phyloP scores from a whole-genome alignment of 1,139 yeast species.

The Suhomyces panamericanus region DNA sequence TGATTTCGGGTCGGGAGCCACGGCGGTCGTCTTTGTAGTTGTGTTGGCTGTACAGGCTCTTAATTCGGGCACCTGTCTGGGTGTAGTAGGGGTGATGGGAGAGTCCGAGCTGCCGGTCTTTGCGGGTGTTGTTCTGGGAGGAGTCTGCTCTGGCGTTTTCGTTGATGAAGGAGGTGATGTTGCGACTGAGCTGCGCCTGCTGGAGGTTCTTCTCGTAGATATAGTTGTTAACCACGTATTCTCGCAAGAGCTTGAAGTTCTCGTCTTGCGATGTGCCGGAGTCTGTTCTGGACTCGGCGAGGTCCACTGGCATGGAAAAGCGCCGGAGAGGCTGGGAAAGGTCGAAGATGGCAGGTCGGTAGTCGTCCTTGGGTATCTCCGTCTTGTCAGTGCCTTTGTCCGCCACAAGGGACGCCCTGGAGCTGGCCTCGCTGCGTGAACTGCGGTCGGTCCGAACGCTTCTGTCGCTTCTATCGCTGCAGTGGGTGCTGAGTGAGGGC shows the following conservation, averaged over 20 bases:
- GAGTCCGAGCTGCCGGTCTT: not conserved
- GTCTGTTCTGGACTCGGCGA: constrained; percentile 3
- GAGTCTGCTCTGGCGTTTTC: not conserved
- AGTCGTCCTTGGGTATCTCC: constrained; percentile 12
- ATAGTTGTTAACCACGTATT: constrained; percentile 19
- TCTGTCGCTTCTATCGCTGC: constrained; percentile 2
- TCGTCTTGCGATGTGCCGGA: constrained; percentile 14
- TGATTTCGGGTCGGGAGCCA: not conserved
- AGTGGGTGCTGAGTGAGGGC: constrained; percentile 7
- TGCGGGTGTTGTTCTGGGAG: not conserved
- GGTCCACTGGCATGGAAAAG: constrained; percentile 24
- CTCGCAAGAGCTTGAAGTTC: constrained; percentile 16
- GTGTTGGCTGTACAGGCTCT: not conserved
- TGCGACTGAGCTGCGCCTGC: constrained; percentile 14
- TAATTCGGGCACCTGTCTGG: not conserved
- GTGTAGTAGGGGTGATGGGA: constrained; percentile 10
- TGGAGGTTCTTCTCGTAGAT: constrained; percentile 19
- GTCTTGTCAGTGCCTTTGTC: not conserved
- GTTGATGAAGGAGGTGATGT: constrained; percentile 8
- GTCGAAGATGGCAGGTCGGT: constrained; percentile 46
- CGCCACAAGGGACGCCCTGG: not conserved
- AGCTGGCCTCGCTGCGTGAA: not conserved
- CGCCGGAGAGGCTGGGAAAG: constrained; percentile 38
- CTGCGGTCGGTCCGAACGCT: constrained; percentile 2
- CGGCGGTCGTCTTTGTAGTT: not conserved